Evolutionary conservation across 805 yeast genomes (phyloP).

Genomic region (Scheffersomyces lignosus): DNA sequence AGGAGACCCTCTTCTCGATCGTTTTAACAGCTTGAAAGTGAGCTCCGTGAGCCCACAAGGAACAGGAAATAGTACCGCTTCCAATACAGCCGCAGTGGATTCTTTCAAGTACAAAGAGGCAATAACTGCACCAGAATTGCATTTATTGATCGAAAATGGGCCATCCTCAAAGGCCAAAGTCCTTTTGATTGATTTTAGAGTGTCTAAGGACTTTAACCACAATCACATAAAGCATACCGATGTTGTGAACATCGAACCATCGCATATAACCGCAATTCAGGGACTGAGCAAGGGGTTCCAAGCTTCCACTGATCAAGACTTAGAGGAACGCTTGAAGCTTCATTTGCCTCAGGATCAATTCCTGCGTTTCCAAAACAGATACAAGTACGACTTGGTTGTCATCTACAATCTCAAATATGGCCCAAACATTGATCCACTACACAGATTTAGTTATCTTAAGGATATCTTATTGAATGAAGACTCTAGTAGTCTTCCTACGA

Average conservation of each 20-base stretch:
- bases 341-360: constrained; percentile 59
- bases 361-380: constrained; percentile 51
- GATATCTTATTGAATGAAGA: constrained; percentile 33
- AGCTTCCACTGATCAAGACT: constrained; percentile 56
- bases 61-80: neutral
- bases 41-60: neutral
- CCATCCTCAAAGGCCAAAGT: constrained; percentile 18
- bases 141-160: constrained; percentile 6
- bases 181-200: constrained; percentile 72
- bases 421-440: constrained; percentile 14
- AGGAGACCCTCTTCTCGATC: constrained; percentile 24
- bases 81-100: neutral
- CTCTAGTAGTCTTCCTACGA: constrained; percentile 40
- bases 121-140: constrained; percentile 17
- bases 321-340: constrained; percentile 61
- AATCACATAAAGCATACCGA: constrained; percentile 63
- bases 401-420: constrained; percentile 56
- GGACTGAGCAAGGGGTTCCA: constrained; percentile 27
- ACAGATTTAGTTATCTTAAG: constrained; percentile 37
- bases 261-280: constrained; percentile 15
- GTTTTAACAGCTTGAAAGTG: constrained; percentile 22
- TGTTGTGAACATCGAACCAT: constrained; percentile 75
- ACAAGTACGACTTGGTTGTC: constrained; percentile 61
- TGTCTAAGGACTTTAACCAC: constrained; percentile 55
- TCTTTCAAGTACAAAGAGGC: constrained; percentile 4